Conservation (phyloP, 1,284 basidiomycete species). For the Rhodofomes roseus region DNA sequence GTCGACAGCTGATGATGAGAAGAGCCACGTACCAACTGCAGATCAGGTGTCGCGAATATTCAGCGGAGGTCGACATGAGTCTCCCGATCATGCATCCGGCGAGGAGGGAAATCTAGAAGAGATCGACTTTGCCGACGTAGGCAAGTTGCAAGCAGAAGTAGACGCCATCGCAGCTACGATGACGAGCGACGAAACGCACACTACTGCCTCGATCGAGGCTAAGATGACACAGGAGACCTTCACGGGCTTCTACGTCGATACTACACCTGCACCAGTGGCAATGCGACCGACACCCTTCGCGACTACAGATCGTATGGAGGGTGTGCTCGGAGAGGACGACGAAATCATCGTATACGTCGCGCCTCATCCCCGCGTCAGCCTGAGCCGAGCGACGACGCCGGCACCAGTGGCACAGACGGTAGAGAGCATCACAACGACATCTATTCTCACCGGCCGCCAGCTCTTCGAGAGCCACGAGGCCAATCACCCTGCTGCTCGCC, state of each 20-base stretch:
- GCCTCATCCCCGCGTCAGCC: constrained; percentile 35
- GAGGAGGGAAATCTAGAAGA: constrained; percentile 50
- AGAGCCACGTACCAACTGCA: constrained; percentile 62
- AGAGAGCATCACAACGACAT: constrained; percentile 19
- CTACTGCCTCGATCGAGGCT: constrained; percentile 7
- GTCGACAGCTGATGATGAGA: constrained; percentile 40
- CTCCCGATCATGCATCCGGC: constrained; percentile 17
- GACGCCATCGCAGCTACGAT: constrained; percentile 22
- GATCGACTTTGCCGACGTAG: constrained; percentile 62
- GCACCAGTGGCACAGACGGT: neutral
- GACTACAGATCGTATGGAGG: constrained; percentile 13
- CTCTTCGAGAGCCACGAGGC: neutral
- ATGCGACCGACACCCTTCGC: neutral
- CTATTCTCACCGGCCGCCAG: constrained; percentile 28
- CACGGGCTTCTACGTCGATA: constrained; percentile 33
- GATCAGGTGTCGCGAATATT: constrained; percentile 59
- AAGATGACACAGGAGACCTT: constrained; percentile 38
- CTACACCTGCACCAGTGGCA: constrained; percentile 17
- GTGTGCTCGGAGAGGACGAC: constrained; percentile 29
- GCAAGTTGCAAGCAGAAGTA: constrained; percentile 37
- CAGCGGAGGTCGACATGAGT: constrained; percentile 32
- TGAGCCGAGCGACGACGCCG: constrained; percentile 13
- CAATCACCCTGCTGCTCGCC: no score
- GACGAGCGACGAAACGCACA: constrained; percentile 2
- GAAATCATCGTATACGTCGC: constrained; percentile 41